These are phyloP conservation scores for Xerocomellus intermedius DNA, from an alignment of 768 basidiomycete species.

Conservation along the genomic window DNA sequence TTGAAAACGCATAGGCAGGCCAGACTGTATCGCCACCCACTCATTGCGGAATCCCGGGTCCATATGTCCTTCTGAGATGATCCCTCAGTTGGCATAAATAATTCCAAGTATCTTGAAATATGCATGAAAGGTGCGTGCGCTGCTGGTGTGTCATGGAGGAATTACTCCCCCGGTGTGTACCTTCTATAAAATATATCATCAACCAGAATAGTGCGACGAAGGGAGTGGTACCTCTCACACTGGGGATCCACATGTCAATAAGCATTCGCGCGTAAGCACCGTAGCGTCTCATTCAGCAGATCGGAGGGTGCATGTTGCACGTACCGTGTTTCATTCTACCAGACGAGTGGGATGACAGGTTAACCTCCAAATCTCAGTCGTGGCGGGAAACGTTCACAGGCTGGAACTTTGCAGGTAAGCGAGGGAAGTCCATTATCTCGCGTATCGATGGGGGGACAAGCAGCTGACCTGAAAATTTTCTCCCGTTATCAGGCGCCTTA, in stretches of 20 bases:
- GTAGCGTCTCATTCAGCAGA: neutral
- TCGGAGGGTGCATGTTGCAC: neutral
- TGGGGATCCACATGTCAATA: neutral
- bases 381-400: neutral
- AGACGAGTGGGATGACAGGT: neutral
- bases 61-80: neutral
- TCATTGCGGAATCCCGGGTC: neutral
- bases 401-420: conserved; percentile 4
- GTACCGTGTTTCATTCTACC: neutral
- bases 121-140: neutral
- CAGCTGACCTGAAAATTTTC: neutral
- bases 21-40: neutral
- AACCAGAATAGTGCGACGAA: neutral
- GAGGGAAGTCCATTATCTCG: conserved; percentile 3
- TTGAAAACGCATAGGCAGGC: neutral
- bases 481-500: neutral
- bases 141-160: neutral
- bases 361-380: neutral
- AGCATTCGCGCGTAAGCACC: neutral
- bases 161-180: neutral
- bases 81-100: neutral
- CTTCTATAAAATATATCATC: neutral
- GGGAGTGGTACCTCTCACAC: neutral
- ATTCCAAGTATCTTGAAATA: neutral
- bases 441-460: neutral